These are phyloP conservation scores for Cystobasidium tubakii DNA, from an alignment of 768 basidiomycete species.

Conservation along the genomic window DNA sequence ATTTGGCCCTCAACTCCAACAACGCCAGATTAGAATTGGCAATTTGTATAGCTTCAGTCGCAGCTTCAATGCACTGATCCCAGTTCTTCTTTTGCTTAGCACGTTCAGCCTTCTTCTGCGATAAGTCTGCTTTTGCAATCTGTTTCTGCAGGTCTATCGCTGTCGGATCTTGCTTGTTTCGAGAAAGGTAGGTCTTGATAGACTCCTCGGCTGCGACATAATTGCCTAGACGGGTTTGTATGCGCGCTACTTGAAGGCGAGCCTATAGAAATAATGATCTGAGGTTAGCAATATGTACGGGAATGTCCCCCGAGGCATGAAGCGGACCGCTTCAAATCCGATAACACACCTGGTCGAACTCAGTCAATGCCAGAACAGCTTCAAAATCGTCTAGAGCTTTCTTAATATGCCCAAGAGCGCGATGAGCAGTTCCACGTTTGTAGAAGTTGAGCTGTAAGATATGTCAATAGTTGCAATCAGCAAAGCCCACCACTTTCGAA, in stretches of 20 bases:
- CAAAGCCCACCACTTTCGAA: background rate
- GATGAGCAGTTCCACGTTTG: conserved; percentile 36
- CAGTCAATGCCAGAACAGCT: conserved; percentile 35
- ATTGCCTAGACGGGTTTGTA: conserved; percentile 14
- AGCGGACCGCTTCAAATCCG: background rate
- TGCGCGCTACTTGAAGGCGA: conserved; percentile 33
- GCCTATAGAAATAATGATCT: conserved; percentile 9
- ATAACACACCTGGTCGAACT: conserved; percentile 39
- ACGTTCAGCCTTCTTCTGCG: conserved; percentile 6
- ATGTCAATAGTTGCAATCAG: background rate
- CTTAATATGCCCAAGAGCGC: conserved; percentile 26
- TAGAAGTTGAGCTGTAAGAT: conserved; percentile 29
- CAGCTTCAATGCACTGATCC: conserved; percentile 21
- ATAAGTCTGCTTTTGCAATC: background rate
- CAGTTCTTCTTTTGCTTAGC: conserved; percentile 20
- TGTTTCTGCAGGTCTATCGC: conserved; percentile 5
- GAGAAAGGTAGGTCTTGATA: background rate
- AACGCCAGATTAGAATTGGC: background rate
- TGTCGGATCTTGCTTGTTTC: conserved; percentile 4
- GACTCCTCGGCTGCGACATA: background rate
- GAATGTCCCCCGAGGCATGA: too few species aligned
- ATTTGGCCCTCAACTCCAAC: conserved; percentile 30
- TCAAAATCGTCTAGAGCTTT: conserved; percentile 40
- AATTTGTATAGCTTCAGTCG: conserved; percentile 21
- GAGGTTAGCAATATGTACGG: too few species aligned